These are phyloP conservation scores for Letharia lupina DNA, from an alignment of 495 filamentous ascomycete species.

Conservation along the genomic window DNA sequence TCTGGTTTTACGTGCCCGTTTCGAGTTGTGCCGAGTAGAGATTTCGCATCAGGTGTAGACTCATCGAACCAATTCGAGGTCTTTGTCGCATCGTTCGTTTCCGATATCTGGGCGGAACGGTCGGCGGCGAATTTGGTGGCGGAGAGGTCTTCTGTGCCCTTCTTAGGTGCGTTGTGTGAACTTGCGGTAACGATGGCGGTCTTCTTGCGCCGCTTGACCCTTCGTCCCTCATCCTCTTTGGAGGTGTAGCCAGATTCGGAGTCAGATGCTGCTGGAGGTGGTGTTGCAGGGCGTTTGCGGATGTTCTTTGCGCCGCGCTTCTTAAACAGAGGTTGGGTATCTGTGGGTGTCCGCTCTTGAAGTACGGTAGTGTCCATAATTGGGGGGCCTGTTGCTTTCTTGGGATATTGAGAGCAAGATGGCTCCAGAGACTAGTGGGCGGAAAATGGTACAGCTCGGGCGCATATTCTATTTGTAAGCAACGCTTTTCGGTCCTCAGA, in stretches of 20 bases:
- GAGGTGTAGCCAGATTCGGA: slow-evolving; percentile 59
- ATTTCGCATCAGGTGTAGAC: slow-evolving; percentile 40
- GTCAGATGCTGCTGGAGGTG: slow-evolving; percentile 55
- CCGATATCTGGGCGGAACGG: slow-evolving; percentile 46
- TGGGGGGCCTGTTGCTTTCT: background rate
- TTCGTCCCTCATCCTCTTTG: slow-evolving; percentile 66
- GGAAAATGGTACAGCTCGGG: background rate
- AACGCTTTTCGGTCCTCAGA: background rate
- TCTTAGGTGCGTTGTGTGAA: slow-evolving; percentile 39
- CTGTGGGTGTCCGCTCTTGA: slow-evolving; percentile 21
- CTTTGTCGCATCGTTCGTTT: slow-evolving; percentile 85
- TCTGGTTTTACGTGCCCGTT: slow-evolving; percentile 25
- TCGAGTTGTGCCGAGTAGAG: slow-evolving; percentile 57
- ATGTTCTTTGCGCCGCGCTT: slow-evolving; percentile 75
- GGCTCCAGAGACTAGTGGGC: background rate
- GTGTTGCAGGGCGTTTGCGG: slow-evolving; percentile 75
- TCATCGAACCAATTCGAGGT: slow-evolving; percentile 86
- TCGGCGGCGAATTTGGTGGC: slow-evolving; percentile 54
- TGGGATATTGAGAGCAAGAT: background rate
- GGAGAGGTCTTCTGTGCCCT: slow-evolving; percentile 34
- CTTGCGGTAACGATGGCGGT: slow-evolving; percentile 51
- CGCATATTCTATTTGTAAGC: background rate
- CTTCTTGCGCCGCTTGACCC: slow-evolving; percentile 71
- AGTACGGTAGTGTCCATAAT: slow-evolving; percentile 25
- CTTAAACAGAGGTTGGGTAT: slow-evolving; percentile 67